Percentiles rank a stretch among this genome's conserved stretches.
These are phyloP conservation scores for Schizophyllum amplum DNA, from an alignment of 1,284 basidiomycete species.

Conservation along the genomic window DNA sequence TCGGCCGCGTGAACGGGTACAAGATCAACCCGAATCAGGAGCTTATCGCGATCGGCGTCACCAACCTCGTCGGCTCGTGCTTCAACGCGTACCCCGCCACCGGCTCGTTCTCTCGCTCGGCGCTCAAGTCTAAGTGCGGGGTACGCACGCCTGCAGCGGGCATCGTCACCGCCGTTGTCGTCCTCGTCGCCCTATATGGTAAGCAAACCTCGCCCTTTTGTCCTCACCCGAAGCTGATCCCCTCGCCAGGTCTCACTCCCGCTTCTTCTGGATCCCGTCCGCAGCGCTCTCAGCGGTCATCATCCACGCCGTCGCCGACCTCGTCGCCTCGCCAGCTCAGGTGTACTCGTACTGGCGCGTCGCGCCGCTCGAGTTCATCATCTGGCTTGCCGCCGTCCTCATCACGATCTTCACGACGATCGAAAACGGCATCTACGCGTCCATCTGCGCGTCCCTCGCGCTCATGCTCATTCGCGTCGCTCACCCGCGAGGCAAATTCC, in stretches of 20 bases:
- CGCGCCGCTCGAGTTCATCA: slow-evolving; percentile 88
- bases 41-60: slow-evolving; percentile 95
- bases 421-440: slow-evolving; percentile 93
- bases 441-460: slow-evolving; percentile 72
- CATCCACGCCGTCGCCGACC: slow-evolving; percentile 91
- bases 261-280: slow-evolving; percentile 83
- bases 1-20: slow-evolving; percentile 94
- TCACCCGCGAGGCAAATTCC: slow-evolving; percentile 89
- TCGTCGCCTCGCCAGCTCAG: slow-evolving; percentile 83
- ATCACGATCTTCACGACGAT: slow-evolving; percentile 81
- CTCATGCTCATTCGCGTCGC: slow-evolving; percentile 89
- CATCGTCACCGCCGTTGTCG: slow-evolving; percentile 80
- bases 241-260: slow-evolving; percentile 61
- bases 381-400: slow-evolving; percentile 85
- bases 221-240: too few species aligned
- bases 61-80: slow-evolving; percentile 71
- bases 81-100: slow-evolving; percentile 96
- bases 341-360: slow-evolving; percentile 76
- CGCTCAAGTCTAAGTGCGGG: slow-evolving; percentile 92
- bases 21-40: slow-evolving; percentile 98
- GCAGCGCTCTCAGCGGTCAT: slow-evolving; percentile 87
- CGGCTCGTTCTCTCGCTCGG: slow-evolving; percentile 96
- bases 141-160: slow-evolving; percentile 93
- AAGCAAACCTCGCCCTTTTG: too few species aligned
- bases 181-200: slow-evolving; percentile 88